A percentile compares a stretch with the other conserved stretches of the same genome.
phyloP scores from a whole-genome alignment of 495 filamentous ascomycete genomes.

The Penicillium ucsense region DNA sequence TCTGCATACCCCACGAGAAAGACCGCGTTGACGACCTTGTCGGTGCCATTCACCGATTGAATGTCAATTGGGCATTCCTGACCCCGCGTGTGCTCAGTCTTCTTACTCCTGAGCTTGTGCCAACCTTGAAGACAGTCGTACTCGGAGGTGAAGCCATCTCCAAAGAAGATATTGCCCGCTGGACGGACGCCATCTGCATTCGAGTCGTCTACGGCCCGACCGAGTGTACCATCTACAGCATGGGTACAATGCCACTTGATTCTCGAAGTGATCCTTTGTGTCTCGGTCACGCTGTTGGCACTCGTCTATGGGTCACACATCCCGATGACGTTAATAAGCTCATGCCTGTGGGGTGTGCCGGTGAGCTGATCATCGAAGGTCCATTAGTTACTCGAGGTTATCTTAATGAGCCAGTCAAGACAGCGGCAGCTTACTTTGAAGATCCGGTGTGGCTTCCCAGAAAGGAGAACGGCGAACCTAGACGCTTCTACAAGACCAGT shows the following conservation, averaged over 20 bases:
- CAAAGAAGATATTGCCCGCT: not conserved
- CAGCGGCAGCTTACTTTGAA: constrained; percentile 29
- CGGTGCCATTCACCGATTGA: not conserved
- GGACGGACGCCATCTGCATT: not conserved
- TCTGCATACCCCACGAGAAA: constrained; percentile 18
- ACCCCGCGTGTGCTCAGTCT: constrained; percentile 34
- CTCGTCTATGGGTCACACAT: constrained; percentile 7
- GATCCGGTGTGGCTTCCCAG: constrained; percentile 17
- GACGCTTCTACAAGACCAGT: constrained; percentile 38
- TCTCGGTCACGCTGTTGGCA: not conserved
- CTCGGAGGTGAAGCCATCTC: constrained; percentile 12
- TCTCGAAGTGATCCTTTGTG: not conserved
- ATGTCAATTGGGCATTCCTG: constrained; percentile 7
- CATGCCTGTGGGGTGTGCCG: constrained; percentile 40
- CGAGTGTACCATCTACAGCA: constrained; percentile 10
- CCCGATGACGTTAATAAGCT: constrained; percentile 12
- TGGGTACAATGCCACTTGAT: not conserved
- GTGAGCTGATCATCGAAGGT: constrained; percentile 47
- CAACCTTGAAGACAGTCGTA: constrained; percentile 5
- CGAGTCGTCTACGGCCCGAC: constrained; percentile 13
- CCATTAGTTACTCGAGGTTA: constrained; percentile 29
- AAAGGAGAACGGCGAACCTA: not conserved
- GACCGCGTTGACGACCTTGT: constrained; percentile 6
- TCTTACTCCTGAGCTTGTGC: constrained; percentile 16
- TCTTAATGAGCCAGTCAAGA: not conserved